Conservation (phyloP, 2,329 filamentous ascomycete genomes). For the Colletotrichum sp. region DNA sequence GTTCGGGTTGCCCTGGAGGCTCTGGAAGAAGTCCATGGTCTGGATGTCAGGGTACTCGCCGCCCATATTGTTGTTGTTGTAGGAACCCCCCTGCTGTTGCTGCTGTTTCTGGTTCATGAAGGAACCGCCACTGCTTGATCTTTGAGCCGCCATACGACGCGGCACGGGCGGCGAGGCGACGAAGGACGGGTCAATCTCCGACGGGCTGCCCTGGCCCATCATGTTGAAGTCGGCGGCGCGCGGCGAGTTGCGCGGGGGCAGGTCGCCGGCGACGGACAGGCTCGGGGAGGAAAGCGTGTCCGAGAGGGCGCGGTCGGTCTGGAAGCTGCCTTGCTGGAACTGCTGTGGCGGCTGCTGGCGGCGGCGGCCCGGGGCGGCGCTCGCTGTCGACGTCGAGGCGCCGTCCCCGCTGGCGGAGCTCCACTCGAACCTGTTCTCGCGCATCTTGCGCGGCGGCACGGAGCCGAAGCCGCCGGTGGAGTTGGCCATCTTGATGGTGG, state of each 20-base stretch:
- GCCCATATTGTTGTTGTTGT: constrained; percentile 16
- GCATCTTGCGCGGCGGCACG: constrained; percentile 11
- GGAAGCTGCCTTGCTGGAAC: constrained; percentile 25
- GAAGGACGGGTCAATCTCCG: constrained; percentile 46
- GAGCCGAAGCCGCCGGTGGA: constrained; percentile 81
- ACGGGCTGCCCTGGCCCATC: constrained; percentile 32
- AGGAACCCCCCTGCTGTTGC: constrained; percentile 23
- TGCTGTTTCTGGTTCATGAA: constrained; percentile 41
- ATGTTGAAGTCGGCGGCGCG: constrained; percentile 43
- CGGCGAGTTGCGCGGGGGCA: constrained; percentile 45
- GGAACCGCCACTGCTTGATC: constrained; percentile 30
- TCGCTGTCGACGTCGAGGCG: constrained; percentile 27
- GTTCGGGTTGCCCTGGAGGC: constrained; percentile 37
- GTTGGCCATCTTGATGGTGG: constrained; percentile 93
- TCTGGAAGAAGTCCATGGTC: constrained; percentile 60
- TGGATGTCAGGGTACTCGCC: constrained; percentile 54
- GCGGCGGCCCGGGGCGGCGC: constrained; percentile 12
- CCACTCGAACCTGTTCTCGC: constrained; percentile 31
- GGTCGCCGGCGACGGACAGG: constrained; percentile 40
- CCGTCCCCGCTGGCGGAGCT: constrained; percentile 28
- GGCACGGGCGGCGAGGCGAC: constrained; percentile 49
- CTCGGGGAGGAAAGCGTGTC: constrained; percentile 47
- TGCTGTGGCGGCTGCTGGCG: constrained; percentile 24
- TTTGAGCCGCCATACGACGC: constrained; percentile 40
- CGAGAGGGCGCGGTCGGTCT: constrained; percentile 41